phyloP scores from a whole-genome alignment of 345 rosid species.

The Moringa oleifera region DNA sequence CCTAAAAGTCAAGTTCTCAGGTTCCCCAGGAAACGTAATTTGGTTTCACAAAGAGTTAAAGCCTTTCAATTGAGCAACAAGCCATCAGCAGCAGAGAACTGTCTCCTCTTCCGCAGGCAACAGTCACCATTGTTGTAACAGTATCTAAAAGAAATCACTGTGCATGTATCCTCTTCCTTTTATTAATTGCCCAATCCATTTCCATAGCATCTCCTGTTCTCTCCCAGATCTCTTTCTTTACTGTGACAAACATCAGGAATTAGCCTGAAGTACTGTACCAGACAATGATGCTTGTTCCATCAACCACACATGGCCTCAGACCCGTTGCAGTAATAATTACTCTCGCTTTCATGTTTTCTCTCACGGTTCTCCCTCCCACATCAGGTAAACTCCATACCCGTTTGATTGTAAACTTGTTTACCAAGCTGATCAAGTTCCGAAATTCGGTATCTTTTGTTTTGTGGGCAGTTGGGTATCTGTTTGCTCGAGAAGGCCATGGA shows the following conservation, averaged over 20 bases:
- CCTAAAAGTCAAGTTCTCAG: constrained; percentile 24
- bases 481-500: no score
- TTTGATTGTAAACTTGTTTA: no score
- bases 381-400: constrained; percentile 30
- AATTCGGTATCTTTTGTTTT: no score
- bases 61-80: constrained; percentile 21
- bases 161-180: background rate
- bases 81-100: constrained; percentile 21
- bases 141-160: background rate
- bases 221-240: constrained; percentile 1
- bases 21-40: constrained; percentile 28
- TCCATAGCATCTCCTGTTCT: background rate
- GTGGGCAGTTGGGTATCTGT: no score
- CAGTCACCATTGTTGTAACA: background rate
- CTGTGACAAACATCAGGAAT: background rate
- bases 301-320: constrained; percentile 17
- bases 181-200: background rate
- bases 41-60: no score
- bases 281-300: constrained; percentile 7
- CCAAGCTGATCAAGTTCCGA: no score
- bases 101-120: constrained; percentile 38
- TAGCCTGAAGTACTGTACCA: no score
- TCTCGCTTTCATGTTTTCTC: constrained; percentile 17
- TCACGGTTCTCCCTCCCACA: constrained; percentile 14
- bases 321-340: constrained; percentile 21